Evolutionary conservation across 495 filamentous ascomycete species (phyloP).

Genomic region (Aspergillus conjunctus): DNA sequence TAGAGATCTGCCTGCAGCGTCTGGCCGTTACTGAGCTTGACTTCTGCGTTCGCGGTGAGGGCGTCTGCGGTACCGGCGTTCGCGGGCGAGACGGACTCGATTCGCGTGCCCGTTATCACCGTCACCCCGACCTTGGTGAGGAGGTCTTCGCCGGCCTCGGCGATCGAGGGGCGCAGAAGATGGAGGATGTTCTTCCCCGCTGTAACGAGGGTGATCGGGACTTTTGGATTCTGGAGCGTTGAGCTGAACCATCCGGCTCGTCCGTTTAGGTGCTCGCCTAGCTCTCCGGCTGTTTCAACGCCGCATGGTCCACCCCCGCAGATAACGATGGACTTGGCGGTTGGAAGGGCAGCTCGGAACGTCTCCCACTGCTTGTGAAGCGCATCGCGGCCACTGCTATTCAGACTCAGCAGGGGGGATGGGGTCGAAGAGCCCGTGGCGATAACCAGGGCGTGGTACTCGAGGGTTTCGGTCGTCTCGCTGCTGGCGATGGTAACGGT

Average conservation of each 20-base stretch:
- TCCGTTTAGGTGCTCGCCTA: constrained; percentile 53
- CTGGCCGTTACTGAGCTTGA: constrained; percentile 40
- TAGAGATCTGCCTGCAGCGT: constrained; percentile 48
- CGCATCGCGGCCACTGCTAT: constrained; percentile 8
- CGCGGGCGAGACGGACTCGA: constrained; percentile 25
- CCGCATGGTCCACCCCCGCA: constrained; percentile 43
- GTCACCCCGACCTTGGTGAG: constrained; percentile 48
- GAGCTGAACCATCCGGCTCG: constrained; percentile 32
- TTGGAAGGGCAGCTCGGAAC: constrained; percentile 43
- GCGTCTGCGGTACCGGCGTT: constrained; percentile 22
- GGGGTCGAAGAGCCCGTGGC: constrained; percentile 39
- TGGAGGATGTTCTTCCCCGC: constrained; percentile 48
- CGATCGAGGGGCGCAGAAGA: constrained; percentile 36
- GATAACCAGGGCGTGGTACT: constrained; percentile 49
- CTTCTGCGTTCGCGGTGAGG: constrained; percentile 24
- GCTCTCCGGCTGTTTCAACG: constrained; percentile 54
- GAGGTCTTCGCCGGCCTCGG: constrained; percentile 41
- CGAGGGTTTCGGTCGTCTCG: constrained; percentile 22
- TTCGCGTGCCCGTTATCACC: constrained; percentile 40
- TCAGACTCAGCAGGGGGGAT: constrained; percentile 37
- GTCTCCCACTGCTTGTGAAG: constrained; percentile 30
- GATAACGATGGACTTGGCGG: constrained; percentile 47
- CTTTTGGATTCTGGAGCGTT: constrained; percentile 36
- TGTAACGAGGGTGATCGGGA: constrained; percentile 48
- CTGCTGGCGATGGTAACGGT: constrained; percentile 21